A percentile compares a stretch with the other conserved stretches of the same genome.
phyloP scores from a whole-genome alignment of 495 filamentous ascomycete species.

The Pyrenula massariospora region DNA sequence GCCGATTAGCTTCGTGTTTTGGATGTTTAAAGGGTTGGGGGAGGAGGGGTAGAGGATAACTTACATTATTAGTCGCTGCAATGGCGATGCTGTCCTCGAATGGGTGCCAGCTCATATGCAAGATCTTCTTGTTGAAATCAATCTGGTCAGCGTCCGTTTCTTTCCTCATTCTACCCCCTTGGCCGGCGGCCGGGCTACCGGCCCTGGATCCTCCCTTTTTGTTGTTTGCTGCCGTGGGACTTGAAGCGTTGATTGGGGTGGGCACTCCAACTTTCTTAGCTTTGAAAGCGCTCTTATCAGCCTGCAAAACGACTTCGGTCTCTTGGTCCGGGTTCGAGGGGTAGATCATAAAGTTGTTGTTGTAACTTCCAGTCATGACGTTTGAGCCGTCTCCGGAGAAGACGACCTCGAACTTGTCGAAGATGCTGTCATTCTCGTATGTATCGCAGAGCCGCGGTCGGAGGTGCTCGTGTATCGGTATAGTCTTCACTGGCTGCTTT shows the following conservation, averaged over 20 bases:
- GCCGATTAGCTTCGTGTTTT: slow-evolving; percentile 7
- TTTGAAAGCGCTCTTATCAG: slow-evolving; percentile 98
- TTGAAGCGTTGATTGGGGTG: slow-evolving; percentile 83
- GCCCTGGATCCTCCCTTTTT: slow-evolving; percentile 79
- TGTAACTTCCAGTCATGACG: slow-evolving; percentile 99
- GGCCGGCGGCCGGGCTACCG: slow-evolving; percentile 78
- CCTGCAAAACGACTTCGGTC: slow-evolving; percentile 92
- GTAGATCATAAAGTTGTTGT: slow-evolving; percentile 99
- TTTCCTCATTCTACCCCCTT: slow-evolving; percentile 92
- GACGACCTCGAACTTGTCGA: slow-evolving; percentile 99
- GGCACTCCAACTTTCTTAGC: slow-evolving; percentile 98
- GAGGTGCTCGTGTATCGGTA: slow-evolving; percentile 95
- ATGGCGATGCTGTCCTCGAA: slow-evolving; percentile 99
- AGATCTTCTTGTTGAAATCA: slow-evolving; percentile 99
- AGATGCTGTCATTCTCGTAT: slow-evolving; percentile 98
- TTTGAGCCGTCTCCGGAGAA: slow-evolving; percentile 98
- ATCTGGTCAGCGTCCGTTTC: slow-evolving; percentile 99
- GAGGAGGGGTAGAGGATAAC: no score
- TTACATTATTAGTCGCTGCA: slow-evolving; percentile 97
- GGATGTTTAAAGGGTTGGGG: slow-evolving; percentile 5
- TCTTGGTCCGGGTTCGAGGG: slow-evolving; percentile 91
- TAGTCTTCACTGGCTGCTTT: slow-evolving; percentile 90
- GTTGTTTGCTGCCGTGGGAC: slow-evolving; percentile 56
- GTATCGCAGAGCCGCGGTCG: slow-evolving; percentile 92
- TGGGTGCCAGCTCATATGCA: slow-evolving; percentile 99